phyloP scores from a whole-genome alignment of 2,329 filamentous ascomycete species.

The Endoconidiophora laricicola region DNA sequence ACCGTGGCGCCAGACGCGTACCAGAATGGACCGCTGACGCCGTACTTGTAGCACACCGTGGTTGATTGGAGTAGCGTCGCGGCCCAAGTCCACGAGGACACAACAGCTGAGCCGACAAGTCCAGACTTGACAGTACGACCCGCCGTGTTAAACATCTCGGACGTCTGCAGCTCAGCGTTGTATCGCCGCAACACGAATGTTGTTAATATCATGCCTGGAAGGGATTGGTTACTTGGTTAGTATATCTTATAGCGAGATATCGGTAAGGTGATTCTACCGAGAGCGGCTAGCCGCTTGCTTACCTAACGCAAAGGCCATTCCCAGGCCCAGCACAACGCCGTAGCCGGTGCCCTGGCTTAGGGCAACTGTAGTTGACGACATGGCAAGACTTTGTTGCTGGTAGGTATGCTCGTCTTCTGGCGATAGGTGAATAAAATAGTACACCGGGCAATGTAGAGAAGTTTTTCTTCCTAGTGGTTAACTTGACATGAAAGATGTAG shows the following conservation, averaged over 20 bases:
- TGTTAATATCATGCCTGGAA: constrained; percentile 37
- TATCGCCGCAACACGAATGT: constrained; percentile 51
- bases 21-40: constrained; percentile 43
- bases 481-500: no score
- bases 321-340: constrained; percentile 51
- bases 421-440: no score
- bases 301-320: constrained; percentile 36
- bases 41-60: constrained; percentile 69
- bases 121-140: constrained; percentile 80
- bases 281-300: neutral
- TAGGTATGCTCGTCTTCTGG: no score
- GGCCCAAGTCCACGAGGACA: constrained; percentile 87
- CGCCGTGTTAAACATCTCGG: constrained; percentile 83
- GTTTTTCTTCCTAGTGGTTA: no score
- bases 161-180: constrained; percentile 59
- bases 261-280: neutral
- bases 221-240: neutral
- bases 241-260: neutral
- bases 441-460: no score
- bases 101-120: constrained; percentile 75
- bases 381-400: neutral
- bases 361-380: constrained; percentile 1
- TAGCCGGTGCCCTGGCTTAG: constrained; percentile 38
- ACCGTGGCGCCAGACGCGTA: constrained; percentile 60
- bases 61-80: constrained; percentile 66